Evolutionary conservation across 176 grass and related monocot genomes (phyloP), one percentile per base, ranked within the genome.

Genomic region (Elaeis guineensis): DNA sequence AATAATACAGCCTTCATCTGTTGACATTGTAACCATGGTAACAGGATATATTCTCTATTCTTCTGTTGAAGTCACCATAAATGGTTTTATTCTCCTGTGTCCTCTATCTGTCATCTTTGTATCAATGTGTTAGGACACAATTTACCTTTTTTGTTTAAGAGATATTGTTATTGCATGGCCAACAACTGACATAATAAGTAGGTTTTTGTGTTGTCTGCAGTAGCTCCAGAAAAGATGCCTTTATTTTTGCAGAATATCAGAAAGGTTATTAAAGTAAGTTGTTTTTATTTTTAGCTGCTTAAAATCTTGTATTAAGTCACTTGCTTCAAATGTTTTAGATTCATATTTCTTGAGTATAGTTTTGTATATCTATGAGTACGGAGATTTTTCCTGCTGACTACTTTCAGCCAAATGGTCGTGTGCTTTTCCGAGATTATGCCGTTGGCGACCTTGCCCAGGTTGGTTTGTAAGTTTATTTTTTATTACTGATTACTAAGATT

Each of bases 171-270:
- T 25, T 72, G 5, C 26, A 17, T 60, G 67, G 55, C 54, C 39
- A 81, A 50, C 35, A 78, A 61, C 83, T 97, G 79, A 97, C 92
- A 88, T 57, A 78, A 90, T 88, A 88, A 91, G 66, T 85, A 97
- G 92, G 72, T 97, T 22, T 97, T 97, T 82, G 77, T 97, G 62
- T 79, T 97, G 16, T 97, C 92, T 85, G 92, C 92, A 95, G 89
- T 95, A 69, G 75, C 85, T 3, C 89, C 89, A 53, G 85, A 82
- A 77, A 95, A 95, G 75, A 95, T 95, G 89, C 69, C 78, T 69
- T 72, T 58, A 68, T 83, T 88, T 54, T 54, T 97, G 50, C 75
- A 80, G 44, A 91, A 91, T 58, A 54, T 85, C 51, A 85, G 73
- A 74, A 61, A 56, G 21, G 49, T 78, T 65, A 59, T 97, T 35